phyloP scores from a whole-genome alignment of 306 rosid species.

The Castanea crenata region DNA sequence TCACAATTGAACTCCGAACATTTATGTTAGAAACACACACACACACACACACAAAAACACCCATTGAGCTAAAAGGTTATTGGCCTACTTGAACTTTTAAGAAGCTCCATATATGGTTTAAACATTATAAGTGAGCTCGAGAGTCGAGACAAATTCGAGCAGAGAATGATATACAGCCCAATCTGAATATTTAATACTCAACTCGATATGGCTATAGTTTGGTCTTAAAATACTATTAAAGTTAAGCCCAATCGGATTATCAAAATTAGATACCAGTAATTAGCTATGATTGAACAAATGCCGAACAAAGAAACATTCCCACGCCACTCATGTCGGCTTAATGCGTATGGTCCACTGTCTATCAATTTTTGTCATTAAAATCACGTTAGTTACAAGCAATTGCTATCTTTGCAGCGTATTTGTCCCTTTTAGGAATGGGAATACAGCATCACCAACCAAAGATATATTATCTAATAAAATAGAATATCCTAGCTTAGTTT shows the following conservation, averaged over 20 bases:
- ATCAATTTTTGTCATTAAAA: background rate
- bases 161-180: too few species aligned
- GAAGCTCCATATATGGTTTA: too few species aligned
- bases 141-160: too few species aligned
- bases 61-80: too few species aligned
- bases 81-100: too few species aligned
- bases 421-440: conserved; percentile 16
- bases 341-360: conserved; percentile 13
- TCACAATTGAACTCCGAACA: too few species aligned
- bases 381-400: conserved; percentile 3
- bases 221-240: background rate
- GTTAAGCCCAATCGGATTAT: background rate
- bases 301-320: conserved; percentile 3
- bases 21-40: too few species aligned
- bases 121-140: too few species aligned
- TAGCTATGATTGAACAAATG: background rate
- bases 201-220: too few species aligned
- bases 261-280: background rate
- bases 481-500: background rate
- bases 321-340: conserved; percentile 3
- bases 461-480: background rate
- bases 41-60: too few species aligned
- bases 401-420: conserved; percentile 11
- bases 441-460: conserved; percentile 19
- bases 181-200: background rate